Percentiles rank a stretch among this genome's conserved stretches.
Evolutionary conservation across 208 protist species (phyloP).

Genomic region (Strigomonas oncopelti): DNA sequence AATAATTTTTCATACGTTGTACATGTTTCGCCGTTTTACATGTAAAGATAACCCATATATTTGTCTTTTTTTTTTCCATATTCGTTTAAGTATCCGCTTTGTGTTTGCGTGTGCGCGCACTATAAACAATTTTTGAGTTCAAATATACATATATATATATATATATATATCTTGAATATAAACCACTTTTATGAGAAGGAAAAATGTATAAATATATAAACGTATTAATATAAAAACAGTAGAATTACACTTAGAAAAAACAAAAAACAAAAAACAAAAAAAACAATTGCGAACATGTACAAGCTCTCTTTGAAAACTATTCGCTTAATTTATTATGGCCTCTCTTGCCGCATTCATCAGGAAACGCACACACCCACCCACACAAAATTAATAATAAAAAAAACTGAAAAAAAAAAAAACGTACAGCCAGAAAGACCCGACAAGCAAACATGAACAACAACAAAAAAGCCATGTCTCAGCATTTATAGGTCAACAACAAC

Average conservation of each 20-base stretch:
- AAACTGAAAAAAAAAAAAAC: slow-evolving; percentile 11
- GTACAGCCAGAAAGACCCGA: neutral
- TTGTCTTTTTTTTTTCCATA: slow-evolving; percentile 1
- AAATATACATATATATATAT: too few relatives aligned
- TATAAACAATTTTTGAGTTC: too few relatives aligned
- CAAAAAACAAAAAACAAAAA: slow-evolving; percentile 4
- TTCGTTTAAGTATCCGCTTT: neutral
- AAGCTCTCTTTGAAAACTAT: too few relatives aligned
- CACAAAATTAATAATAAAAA: neutral
- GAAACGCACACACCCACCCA: neutral
- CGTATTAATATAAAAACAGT: neutral
- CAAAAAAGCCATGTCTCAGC: neutral
- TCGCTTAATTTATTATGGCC: too few relatives aligned
- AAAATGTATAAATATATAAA: slow-evolving; percentile 3
- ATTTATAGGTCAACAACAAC: neutral
- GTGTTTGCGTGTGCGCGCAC: neutral
- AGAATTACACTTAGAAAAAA: slow-evolving; percentile 5
- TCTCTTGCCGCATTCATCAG: neutral
- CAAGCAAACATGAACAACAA: slow-evolving; percentile 15
- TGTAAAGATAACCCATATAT: neutral
- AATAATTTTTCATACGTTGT: too few relatives aligned
- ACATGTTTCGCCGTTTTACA: too few relatives aligned
- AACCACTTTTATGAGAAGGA: neutral
- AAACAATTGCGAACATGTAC: neutral
- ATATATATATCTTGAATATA: neutral